Evolutionary conservation across 2,329 filamentous ascomycete species (phyloP).

Genomic region (Hymenoscyphus fraxineus): DNA sequence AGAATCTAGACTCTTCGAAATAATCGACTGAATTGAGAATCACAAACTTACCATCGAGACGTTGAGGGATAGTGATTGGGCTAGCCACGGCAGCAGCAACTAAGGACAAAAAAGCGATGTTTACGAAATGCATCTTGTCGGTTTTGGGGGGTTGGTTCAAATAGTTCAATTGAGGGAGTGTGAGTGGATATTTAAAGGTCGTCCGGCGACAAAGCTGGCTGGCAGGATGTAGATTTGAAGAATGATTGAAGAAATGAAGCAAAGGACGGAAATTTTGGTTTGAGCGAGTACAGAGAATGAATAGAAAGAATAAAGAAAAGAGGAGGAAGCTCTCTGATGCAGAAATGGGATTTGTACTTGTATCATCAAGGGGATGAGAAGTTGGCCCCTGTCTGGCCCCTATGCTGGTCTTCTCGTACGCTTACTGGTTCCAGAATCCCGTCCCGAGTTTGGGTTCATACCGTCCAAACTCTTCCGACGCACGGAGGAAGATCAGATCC

Average conservation of each 20-base stretch:
- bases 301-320: conserved; percentile 17
- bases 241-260: conserved; percentile 18
- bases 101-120: conserved; percentile 29
- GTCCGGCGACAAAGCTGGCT: conserved; percentile 30
- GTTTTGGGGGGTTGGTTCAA: conserved; percentile 9
- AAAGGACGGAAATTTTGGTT: conserved; percentile 19
- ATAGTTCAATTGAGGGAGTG: conserved; percentile 15
- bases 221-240: conserved; percentile 12
- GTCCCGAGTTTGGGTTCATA: neutral
- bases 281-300: conserved; percentile 18
- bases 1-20: conserved; percentile 5
- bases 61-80: conserved; percentile 22
- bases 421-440: conserved; percentile 5
- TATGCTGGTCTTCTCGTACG: neutral
- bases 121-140: conserved; percentile 32
- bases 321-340: conserved; percentile 10
- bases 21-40: neutral
- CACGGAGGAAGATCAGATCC: conserved; percentile 14
- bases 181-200: conserved; percentile 21
- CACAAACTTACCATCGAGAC: conserved; percentile 25
- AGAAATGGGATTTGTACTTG: conserved; percentile 21
- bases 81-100: conserved; percentile 29
- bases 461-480: conserved; percentile 12
- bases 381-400: neutral
- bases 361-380: conserved; percentile 19